Evolutionary conservation across 805 yeast species (phyloP).

Genomic region (Candida anglica): DNA sequence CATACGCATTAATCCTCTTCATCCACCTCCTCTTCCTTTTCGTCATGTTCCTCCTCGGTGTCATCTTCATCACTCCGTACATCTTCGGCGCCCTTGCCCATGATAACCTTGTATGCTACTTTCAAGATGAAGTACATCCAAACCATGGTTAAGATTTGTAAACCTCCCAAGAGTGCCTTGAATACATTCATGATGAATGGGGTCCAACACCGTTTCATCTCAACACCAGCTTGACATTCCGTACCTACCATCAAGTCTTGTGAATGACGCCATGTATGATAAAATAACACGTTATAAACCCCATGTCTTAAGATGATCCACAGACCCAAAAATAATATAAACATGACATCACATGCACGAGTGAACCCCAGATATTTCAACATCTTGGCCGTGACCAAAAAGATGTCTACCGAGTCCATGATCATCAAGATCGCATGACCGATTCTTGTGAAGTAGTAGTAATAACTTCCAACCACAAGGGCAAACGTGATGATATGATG

Average conservation of each 20-base stretch:
- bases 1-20: too few species aligned
- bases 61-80: conserved; percentile 81
- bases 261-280: conserved; percentile 46
- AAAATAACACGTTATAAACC: conserved; percentile 62
- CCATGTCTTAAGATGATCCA: conserved; percentile 79
- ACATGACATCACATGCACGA: conserved; percentile 61
- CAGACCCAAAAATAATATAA: conserved; percentile 57
- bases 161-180: conserved; percentile 52
- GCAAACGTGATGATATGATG: conserved; percentile 81
- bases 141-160: conserved; percentile 60
- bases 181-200: conserved; percentile 44
- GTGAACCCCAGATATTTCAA: conserved; percentile 67
- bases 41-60: conserved; percentile 28
- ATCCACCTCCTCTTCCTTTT: too few species aligned
- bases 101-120: conserved; percentile 66
- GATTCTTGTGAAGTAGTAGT: conserved; percentile 64
- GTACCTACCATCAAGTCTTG: conserved; percentile 42
- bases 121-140: conserved; percentile 76
- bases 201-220: conserved; percentile 46
- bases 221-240: conserved; percentile 33
- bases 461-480: conserved; percentile 68
- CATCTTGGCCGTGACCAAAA: conserved; percentile 69
- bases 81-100: conserved; percentile 80
- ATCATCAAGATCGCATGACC: conserved; percentile 75
- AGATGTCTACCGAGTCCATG: conserved; percentile 82